phyloP scores from a whole-genome alignment of 75 land plant species.

The Azolla pinnata region DNA sequence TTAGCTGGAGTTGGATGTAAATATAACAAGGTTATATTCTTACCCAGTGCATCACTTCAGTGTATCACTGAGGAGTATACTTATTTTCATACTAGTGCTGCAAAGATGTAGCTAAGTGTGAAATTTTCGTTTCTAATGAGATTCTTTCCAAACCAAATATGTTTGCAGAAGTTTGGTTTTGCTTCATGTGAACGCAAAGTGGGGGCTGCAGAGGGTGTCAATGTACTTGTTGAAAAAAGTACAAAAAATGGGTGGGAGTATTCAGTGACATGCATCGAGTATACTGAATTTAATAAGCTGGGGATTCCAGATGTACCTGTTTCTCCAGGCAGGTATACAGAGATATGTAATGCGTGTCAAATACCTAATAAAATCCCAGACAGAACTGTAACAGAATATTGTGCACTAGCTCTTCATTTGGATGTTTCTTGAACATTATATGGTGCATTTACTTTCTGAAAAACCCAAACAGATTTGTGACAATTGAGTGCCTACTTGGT shows the following conservation, averaged over 20 bases:
- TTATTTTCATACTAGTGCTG: too few relatives aligned
- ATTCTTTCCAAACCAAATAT: too few relatives aligned
- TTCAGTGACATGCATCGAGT: constrained; percentile 86
- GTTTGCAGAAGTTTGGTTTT: constrained; percentile 92
- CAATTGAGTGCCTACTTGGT: too few relatives aligned
- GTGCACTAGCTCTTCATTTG: too few relatives aligned
- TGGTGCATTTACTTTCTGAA: too few relatives aligned
- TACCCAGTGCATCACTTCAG: background rate
- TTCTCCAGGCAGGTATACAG: constrained; percentile 43
- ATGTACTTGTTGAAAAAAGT: constrained; percentile 74
- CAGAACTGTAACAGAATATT: too few relatives aligned
- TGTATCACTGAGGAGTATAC: too few relatives aligned
- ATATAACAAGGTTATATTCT: constrained; percentile 48
- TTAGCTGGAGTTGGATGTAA: constrained; percentile 80
- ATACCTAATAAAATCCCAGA: too few relatives aligned
- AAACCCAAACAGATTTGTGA: too few relatives aligned
- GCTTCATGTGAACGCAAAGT: constrained; percentile 73
- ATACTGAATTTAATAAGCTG: constrained; percentile 90
- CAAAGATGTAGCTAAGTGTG: too few relatives aligned
- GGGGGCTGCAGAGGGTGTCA: constrained; percentile 95
- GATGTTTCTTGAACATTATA: too few relatives aligned
- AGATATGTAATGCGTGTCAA: background rate
- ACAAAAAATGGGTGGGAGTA: constrained; percentile 76
- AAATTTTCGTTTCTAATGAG: too few relatives aligned
- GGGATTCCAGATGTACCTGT: constrained; percentile 52